These are phyloP conservation scores for Tetraselmis chui DNA, from an alignment of 139 green algal species.

Conservation along the genomic window DNA sequence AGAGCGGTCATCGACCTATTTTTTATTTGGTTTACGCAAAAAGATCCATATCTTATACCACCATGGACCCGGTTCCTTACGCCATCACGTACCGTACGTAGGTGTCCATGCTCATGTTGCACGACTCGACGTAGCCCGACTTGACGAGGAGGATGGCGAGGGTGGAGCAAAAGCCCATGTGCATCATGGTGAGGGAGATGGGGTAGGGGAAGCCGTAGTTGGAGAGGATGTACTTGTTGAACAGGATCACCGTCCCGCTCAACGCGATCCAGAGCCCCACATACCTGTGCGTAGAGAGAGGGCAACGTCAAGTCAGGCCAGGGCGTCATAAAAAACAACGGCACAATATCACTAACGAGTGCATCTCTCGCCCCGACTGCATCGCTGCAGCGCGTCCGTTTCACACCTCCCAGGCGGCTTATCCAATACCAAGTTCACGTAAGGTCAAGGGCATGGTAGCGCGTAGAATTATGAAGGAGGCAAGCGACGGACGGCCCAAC, in stretches of 20 bases:
- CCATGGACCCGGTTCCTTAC: too few species aligned
- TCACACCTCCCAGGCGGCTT: too few species aligned
- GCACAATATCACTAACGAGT: neutral
- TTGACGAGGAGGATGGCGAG: conserved; percentile 26
- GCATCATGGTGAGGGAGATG: conserved; percentile 49
- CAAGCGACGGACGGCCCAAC: too few species aligned
- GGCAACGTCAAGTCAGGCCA: too few species aligned
- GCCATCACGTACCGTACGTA: conserved; percentile 35
- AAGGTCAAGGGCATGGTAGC: neutral
- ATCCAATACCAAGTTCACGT: too few species aligned
- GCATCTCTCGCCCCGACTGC: too few species aligned
- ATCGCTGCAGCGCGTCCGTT: neutral
- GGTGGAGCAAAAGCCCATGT: conserved; percentile 50
- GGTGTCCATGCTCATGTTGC: conserved; percentile 37
- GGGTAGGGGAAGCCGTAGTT: conserved; percentile 60
- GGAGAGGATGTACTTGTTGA: conserved; percentile 66
- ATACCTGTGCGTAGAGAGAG: neutral
- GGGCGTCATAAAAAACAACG: neutral
- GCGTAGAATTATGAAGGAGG: too few species aligned
- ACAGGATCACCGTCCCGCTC: conserved; percentile 48
- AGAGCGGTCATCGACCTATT: neutral
- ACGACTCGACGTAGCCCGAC: conserved; percentile 28
- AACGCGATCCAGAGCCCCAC: conserved; percentile 33
- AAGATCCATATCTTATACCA: too few species aligned
- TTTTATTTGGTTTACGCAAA: neutral